Conservation (phyloP, 139 green algal genomes). For the Auxenochlorella pyrenoidosa region DNA sequence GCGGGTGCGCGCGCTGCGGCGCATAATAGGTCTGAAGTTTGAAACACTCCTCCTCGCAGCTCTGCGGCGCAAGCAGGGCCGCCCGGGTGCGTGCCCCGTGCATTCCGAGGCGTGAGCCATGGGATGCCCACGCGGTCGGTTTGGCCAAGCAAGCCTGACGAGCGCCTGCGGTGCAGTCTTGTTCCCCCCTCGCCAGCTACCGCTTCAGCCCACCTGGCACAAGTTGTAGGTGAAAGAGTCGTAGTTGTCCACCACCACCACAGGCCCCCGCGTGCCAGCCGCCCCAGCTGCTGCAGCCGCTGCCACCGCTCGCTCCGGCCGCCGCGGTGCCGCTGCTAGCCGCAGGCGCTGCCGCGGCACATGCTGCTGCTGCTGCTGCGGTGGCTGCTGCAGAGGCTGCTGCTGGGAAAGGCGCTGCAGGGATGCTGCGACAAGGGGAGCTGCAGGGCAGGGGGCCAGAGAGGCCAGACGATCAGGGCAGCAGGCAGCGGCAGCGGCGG, state of each 20-base stretch:
- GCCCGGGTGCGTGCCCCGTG: too few species aligned
- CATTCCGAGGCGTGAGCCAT: too few species aligned
- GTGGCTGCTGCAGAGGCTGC: conserved; percentile 2
- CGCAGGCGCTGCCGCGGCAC: neutral
- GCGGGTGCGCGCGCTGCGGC: too few species aligned
- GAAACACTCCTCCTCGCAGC: too few species aligned
- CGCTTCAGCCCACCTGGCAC: conserved; percentile 74
- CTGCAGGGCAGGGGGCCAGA: neutral
- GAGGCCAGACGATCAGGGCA: neutral
- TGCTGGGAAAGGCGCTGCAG: neutral
- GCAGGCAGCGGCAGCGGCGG: neutral
- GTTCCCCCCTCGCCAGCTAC: neutral
- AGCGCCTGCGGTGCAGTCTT: neutral
- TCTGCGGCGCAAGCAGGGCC: too few species aligned
- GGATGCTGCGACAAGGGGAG: neutral
- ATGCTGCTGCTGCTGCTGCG: conserved; percentile 10
- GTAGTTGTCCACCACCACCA: conserved; percentile 98
- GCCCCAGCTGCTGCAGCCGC: conserved; percentile 17
- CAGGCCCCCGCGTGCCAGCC: conserved; percentile 52
- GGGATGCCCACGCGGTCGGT: too few species aligned
- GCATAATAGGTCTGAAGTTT: too few species aligned
- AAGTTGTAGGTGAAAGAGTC: conserved; percentile 99
- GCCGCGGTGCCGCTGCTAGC: neutral
- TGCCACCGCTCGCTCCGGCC: neutral
- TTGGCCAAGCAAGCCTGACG: too few species aligned